phyloP scores from a whole-genome alignment of 2,329 filamentous ascomycete species.

The Venturia effusa region DNA sequence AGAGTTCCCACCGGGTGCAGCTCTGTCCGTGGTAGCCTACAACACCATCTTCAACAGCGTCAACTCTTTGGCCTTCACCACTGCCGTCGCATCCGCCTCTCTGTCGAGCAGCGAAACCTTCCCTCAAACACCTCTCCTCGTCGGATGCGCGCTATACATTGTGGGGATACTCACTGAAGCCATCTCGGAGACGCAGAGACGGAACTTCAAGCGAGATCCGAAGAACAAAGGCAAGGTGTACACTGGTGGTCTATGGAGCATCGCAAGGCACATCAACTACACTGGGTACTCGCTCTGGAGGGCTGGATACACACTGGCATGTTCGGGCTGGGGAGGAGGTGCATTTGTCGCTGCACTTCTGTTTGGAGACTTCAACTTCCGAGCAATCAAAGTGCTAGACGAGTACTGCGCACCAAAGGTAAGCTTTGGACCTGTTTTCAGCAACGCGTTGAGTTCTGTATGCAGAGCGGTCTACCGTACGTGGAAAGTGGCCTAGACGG shows the following conservation, averaged over 20 bases:
- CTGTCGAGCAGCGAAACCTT: constrained; percentile 26
- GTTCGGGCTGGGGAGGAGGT: constrained; percentile 38
- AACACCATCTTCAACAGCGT: constrained; percentile 46
- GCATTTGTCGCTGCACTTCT: constrained; percentile 30
- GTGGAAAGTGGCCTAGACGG: background rate
- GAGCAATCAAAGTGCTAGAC: constrained; percentile 37
- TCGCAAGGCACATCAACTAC: constrained; percentile 45
- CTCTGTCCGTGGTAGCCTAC: constrained; percentile 36
- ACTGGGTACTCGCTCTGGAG: constrained; percentile 43
- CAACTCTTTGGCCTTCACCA: constrained; percentile 45
- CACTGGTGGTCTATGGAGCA: constrained; percentile 37
- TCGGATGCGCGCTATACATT: constrained; percentile 40
- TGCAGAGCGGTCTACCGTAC: background rate
- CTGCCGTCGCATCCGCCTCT: constrained; percentile 36
- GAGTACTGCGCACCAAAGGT: constrained; percentile 31
- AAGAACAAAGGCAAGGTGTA: constrained; percentile 43
- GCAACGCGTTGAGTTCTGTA: background rate
- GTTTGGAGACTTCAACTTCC: constrained; percentile 33
- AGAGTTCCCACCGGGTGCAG: constrained; percentile 35
- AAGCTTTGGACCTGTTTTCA: background rate
- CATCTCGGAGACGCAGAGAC: constrained; percentile 46
- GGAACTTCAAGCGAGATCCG: constrained; percentile 39
- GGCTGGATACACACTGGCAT: constrained; percentile 36
- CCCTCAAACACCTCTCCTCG: constrained; percentile 31
- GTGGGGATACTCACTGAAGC: constrained; percentile 45